Evolutionary conservation across 441 rosid genomes (phyloP), one percentile per base, ranked within the genome.

Genomic region (Pelargonium australe): DNA sequence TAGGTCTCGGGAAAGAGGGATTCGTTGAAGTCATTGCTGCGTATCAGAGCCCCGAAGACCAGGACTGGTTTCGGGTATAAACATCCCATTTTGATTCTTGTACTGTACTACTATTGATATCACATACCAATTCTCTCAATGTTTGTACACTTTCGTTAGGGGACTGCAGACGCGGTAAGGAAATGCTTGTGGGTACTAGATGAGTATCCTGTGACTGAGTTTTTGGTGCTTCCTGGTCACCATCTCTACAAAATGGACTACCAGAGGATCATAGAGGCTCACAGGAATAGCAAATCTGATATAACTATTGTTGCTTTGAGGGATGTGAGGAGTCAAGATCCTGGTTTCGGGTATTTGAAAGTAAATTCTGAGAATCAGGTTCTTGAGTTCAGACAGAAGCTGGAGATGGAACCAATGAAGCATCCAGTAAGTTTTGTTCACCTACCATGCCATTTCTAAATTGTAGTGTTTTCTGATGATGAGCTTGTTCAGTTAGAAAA

Each of bases 181-280:
- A 84, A 90, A 73, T 90, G 96, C 67, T 71, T 89, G 77, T 89
- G 97, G 96, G 78, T 89, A 16, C 75, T 92, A 69, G 96, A 89
- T 65, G 96, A 92, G 81, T 76, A 83, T 44, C 94, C 89, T 3
- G 85, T 87, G 60, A 75, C 79, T 0, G 92, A 89, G 72, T 92
- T 83, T 80, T 76, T 90, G 55, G 72, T 92, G 69, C 91, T 89
- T 79, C 94, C 95, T 0, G 96, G 96, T 5, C 92, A 90, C 74
- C 96, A 89, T 82, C 85, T 92, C 44, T 92, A 92, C 76, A 82
- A 23, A 82, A 87, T 90, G 98, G 94, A 92, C 79, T 92, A 89
- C 81, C 85, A 79, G 80, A 84, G 68, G 65, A 75, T 92, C 60
- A 76, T 86, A 10, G 81, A 80, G 76, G 80, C 70, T 5, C 97